Evolutionary conservation across 306 rosid genomes (phyloP).

Genomic region (Albizia julibrissin): DNA sequence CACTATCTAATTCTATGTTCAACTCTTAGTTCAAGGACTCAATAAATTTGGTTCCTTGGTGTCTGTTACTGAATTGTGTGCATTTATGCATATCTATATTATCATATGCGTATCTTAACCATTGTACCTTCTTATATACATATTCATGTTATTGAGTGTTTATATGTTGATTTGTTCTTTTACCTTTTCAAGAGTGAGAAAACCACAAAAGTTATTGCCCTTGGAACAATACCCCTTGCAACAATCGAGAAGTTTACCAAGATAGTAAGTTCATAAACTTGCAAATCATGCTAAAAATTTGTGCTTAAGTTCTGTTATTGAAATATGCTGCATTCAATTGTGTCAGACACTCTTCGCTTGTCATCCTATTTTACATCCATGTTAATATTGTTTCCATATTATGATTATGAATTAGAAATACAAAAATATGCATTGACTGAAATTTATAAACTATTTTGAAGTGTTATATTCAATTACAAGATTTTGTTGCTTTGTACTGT

Average conservation of each 20-base stretch:
- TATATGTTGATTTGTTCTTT: constrained; percentile 34
- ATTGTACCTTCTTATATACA: constrained; percentile 1
- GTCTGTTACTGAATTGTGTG: constrained; percentile 22
- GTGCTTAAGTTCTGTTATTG: constrained; percentile 7
- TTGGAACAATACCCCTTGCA: constrained; percentile 86
- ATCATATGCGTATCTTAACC: background rate
- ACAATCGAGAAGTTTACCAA: constrained; percentile 90
- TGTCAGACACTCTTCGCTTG: constrained; percentile 1
- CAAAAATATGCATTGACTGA: background rate
- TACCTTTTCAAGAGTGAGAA: constrained; percentile 74
- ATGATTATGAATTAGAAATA: background rate
- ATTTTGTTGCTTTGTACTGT: background rate
- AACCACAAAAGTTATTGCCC: constrained; percentile 69
- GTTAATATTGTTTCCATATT: background rate
- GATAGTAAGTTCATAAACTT: constrained; percentile 58
- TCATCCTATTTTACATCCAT: background rate
- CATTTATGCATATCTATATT: background rate
- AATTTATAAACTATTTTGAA: background rate
- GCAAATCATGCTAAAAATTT: constrained; percentile 10
- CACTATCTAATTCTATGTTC: background rate
- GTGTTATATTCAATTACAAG: background rate
- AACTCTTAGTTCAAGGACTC: background rate
- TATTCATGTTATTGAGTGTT: constrained; percentile 6
- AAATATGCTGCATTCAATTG: constrained; percentile 17
- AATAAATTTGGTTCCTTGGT: constrained; percentile 8